A percentile compares a stretch with the other conserved stretches of the same genome.
Evolutionary conservation across 495 filamentous ascomycete genomes (phyloP).

Genomic region (Neohortaea acidophila): DNA sequence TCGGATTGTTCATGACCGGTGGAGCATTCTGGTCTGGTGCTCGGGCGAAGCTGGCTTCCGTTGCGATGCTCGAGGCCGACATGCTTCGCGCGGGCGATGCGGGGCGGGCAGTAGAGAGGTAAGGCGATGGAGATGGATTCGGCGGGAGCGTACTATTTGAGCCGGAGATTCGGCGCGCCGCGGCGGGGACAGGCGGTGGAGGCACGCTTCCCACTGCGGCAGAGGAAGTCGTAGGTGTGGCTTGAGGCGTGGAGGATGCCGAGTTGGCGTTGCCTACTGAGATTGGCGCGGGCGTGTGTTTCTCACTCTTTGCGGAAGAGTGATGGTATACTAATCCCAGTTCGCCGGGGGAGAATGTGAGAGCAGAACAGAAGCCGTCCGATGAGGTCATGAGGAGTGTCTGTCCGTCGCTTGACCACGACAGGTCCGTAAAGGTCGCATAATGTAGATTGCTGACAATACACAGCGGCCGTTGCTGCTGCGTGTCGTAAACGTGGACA

Average conservation of each 20-base stretch:
- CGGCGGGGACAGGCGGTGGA: constrained; percentile 4
- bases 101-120: constrained; percentile 32
- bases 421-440: constrained; percentile 91
- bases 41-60: constrained; percentile 30
- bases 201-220: constrained; percentile 4
- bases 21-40: constrained; percentile 15
- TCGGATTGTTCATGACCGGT: constrained; percentile 22
- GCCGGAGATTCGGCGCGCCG: constrained; percentile 5
- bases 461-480: constrained; percentile 83
- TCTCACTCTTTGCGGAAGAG: constrained; percentile 9
- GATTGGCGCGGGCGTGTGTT: constrained; percentile 12
- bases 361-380: constrained; percentile 88
- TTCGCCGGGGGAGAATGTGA: constrained; percentile 73
- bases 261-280: constrained; percentile 14
- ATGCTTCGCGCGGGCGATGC: constrained; percentile 59
- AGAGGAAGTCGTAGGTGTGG: constrained; percentile 15
- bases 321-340: constrained; percentile 67
- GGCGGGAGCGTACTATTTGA: constrained; percentile 6
- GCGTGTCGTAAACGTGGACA: constrained; percentile 91
- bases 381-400: constrained; percentile 93
- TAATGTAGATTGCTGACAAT: constrained; percentile 93
- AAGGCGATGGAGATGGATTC: constrained; percentile 40
- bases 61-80: constrained; percentile 71
- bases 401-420: constrained; percentile 85
- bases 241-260: constrained; percentile 16